phyloP scores from a whole-genome alignment of 495 filamentous ascomycete species.

The Aspergillus sclerotiicarbonarius region DNA sequence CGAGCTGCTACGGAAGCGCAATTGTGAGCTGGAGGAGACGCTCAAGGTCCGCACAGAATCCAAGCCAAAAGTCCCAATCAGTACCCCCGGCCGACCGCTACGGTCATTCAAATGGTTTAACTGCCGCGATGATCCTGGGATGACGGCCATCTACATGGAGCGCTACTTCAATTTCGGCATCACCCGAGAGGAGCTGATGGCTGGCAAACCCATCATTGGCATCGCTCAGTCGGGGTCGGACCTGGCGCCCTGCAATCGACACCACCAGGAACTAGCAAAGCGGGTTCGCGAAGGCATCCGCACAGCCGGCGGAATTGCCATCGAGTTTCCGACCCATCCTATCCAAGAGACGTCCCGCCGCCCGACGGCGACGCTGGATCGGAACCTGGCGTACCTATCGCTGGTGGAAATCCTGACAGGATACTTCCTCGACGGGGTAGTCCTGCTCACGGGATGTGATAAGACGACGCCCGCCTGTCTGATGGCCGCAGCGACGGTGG shows the following conservation, averaged over 20 bases:
- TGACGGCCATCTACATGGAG: slow-evolving; percentile 1
- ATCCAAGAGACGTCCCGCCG: not conserved
- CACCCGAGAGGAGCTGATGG: not conserved
- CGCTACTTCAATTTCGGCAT: not conserved
- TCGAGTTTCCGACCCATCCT: not conserved
- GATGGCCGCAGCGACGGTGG: not conserved
- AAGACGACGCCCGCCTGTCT: not conserved
- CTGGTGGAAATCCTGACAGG: not conserved
- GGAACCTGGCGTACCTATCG: not conserved
- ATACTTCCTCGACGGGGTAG: not conserved
- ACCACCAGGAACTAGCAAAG: not conserved
- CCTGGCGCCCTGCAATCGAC: not conserved
- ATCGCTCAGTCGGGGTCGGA: not conserved
- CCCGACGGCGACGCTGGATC: not conserved
- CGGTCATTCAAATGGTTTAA: not conserved
- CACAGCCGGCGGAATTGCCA: not conserved
- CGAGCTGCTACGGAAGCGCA: not conserved
- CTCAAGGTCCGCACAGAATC: not conserved
- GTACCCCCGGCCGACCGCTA: not conserved
- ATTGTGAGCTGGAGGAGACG: not conserved
- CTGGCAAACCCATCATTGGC: not conserved
- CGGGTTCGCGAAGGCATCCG: not conserved
- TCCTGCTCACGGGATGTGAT: not conserved
- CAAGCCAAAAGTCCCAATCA: not conserved
- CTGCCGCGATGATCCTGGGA: not conserved